Evolutionary conservation across 1,139 yeast genomes (phyloP).

Genomic region (Hemisphaericaspora subhashii): DNA sequence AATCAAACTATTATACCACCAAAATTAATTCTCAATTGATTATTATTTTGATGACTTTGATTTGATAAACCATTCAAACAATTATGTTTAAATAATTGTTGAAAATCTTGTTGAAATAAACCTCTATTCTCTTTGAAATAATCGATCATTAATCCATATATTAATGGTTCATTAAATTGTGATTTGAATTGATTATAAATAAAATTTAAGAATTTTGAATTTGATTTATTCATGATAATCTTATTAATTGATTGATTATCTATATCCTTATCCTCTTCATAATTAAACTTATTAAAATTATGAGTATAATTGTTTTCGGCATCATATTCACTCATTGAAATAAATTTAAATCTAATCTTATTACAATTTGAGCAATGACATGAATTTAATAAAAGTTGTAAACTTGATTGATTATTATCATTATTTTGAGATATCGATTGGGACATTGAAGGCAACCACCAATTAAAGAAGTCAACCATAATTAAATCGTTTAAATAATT

Average conservation of each 20-base stretch:
- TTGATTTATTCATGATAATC: slow-evolving; percentile 10
- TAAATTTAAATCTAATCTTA: slow-evolving; percentile 7
- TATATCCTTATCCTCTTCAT: neutral
- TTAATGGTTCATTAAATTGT: slow-evolving; percentile 13
- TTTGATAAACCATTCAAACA: slow-evolving; percentile 8
- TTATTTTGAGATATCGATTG: slow-evolving; percentile 1
- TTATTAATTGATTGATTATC: neutral
- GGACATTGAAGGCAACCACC: slow-evolving; percentile 14
- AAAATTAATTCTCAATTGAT: slow-evolving; percentile 10
- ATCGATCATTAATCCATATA: slow-evolving; percentile 11
- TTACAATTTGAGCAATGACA: slow-evolving; percentile 13
- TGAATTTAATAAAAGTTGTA: slow-evolving; percentile 9
- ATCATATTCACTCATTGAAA: slow-evolving; percentile 13
- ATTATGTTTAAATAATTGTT: slow-evolving; percentile 14
- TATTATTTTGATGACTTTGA: neutral
- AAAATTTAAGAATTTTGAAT: slow-evolving; percentile 11
- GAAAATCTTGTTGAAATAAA: slow-evolving; percentile 9
- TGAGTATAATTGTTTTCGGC: slow-evolving; percentile 14
- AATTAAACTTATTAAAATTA: slow-evolving; percentile 11
- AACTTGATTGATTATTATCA: slow-evolving; percentile 6
- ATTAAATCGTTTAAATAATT: slow-evolving; percentile 5
- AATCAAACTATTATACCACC: slow-evolving; percentile 11
- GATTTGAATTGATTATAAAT: slow-evolving; percentile 11
- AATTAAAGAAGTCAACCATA: slow-evolving; percentile 16
- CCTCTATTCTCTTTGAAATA: slow-evolving; percentile 6